These are phyloP conservation scores for Fusarium sp. DNA, from an alignment of 2,329 filamentous ascomycete species.

Conservation along the genomic window DNA sequence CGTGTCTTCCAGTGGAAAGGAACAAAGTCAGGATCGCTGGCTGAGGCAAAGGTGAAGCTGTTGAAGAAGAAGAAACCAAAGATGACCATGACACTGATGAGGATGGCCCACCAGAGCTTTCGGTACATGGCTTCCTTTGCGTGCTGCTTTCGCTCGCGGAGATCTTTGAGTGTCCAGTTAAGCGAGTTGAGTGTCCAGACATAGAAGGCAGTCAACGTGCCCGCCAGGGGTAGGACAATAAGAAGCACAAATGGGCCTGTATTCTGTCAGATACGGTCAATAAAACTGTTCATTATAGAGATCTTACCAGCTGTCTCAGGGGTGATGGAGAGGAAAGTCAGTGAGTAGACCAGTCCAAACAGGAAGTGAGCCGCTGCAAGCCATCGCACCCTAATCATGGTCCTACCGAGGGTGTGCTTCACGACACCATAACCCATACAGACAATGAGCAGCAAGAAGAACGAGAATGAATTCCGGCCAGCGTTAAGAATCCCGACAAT, in stretches of 20 bases:
- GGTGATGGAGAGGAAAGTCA: conserved; percentile 87
- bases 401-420: conserved; percentile 88
- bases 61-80: conserved; percentile 99
- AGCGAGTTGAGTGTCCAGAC: conserved; percentile 98
- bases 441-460: conserved; percentile 96
- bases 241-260: conserved; percentile 86
- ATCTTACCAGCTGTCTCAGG: conserved; percentile 80
- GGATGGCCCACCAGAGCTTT: conserved; percentile 98
- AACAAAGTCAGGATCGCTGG: conserved; percentile 86
- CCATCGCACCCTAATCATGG: conserved; percentile 93
- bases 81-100: conserved; percentile 91
- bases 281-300: neutral
- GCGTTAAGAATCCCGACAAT: conserved; percentile 94
- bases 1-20: conserved; percentile 96
- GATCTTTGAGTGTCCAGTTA: conserved; percentile 93
- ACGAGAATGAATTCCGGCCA: conserved; percentile 95
- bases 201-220: conserved; percentile 94
- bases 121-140: conserved; percentile 96
- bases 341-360: conserved; percentile 92
- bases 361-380: conserved; percentile 93
- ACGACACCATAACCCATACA: conserved; percentile 99
- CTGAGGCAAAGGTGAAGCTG: conserved; percentile 91
- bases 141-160: conserved; percentile 93
- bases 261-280: conserved; percentile 29
- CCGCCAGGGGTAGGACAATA: conserved; percentile 90